Percentiles rank a stretch among this genome's conserved stretches.
Conservation (phyloP, 1,284 basidiomycete species). For the Boletellus dicymbophilus region DNA sequence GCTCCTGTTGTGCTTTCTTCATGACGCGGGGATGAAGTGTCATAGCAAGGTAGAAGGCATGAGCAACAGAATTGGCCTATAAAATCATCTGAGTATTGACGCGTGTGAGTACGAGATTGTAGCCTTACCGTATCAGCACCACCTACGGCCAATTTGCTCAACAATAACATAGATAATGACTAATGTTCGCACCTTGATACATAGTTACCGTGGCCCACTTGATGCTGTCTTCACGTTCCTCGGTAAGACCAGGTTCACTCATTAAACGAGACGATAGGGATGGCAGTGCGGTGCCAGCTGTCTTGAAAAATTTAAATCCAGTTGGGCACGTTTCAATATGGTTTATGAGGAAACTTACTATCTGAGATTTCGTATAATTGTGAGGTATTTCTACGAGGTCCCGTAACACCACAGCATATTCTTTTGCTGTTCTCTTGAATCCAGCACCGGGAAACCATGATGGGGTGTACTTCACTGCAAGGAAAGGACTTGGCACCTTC, state of each 20-base stretch:
- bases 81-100: conserved; percentile 5
- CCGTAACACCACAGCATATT: conserved; percentile 33
- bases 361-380: conserved; percentile 40
- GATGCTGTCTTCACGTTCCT: conserved; percentile 23
- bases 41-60: conserved; percentile 30
- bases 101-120: not conserved
- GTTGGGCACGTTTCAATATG: not conserved
- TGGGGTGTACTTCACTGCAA: conserved; percentile 41
- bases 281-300: conserved; percentile 35
- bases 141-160: no score
- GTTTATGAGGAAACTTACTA: conserved; percentile 29
- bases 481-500: not conserved
- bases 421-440: conserved; percentile 44
- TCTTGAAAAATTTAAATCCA: conserved; percentile 28
- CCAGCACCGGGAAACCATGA: conserved; percentile 51
- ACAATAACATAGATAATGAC: conserved; percentile 4
- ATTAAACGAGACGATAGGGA: conserved; percentile 37
- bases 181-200: conserved; percentile 14
- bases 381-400: conserved; percentile 39
- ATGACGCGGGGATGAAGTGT: conserved; percentile 26
- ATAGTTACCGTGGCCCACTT: conserved; percentile 19
- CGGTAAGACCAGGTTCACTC: conserved; percentile 9
- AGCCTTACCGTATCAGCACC: conserved; percentile 27
- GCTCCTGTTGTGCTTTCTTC: conserved; percentile 23
- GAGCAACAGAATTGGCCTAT: conserved; percentile 41